These are phyloP conservation scores for Psidium guajava DNA, from an alignment of 345 rosid species.

Conservation along the genomic window DNA sequence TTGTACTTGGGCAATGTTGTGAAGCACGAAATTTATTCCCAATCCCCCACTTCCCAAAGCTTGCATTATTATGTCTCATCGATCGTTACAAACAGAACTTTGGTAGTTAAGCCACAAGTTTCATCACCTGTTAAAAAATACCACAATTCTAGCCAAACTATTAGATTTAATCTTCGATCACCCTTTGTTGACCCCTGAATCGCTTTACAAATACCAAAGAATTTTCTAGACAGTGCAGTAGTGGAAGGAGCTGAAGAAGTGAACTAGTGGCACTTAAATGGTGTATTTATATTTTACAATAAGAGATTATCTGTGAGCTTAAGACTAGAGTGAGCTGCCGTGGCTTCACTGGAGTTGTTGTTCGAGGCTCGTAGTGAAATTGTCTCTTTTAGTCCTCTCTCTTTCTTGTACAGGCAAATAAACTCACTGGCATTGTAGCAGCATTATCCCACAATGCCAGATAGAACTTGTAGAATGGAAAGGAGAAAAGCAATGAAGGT, in stretches of 20 bases:
- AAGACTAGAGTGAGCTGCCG: neutral
- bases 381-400: neutral
- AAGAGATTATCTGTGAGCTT: neutral
- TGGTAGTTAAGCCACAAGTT: neutral
- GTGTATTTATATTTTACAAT: neutral
- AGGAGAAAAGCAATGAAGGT: neutral
- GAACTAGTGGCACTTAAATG: neutral
- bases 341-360: neutral
- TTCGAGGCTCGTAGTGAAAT: neutral
- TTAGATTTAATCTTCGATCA: neutral
- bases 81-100: neutral
- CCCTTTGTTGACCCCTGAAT: neutral
- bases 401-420: neutral
- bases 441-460: neutral
- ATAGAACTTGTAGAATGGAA: neutral
- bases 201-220: neutral
- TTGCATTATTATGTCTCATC: neutral
- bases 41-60: too few species aligned
- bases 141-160: neutral
- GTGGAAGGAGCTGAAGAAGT: neutral
- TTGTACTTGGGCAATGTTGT: neutral
- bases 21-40: neutral
- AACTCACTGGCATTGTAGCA: neutral
- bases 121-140: neutral
- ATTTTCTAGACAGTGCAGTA: neutral